Evolutionary conservation across 257 asterid genomes (phyloP), one percentile per base, ranked within the genome.

Genomic region (Buddleja alternifolia): DNA sequence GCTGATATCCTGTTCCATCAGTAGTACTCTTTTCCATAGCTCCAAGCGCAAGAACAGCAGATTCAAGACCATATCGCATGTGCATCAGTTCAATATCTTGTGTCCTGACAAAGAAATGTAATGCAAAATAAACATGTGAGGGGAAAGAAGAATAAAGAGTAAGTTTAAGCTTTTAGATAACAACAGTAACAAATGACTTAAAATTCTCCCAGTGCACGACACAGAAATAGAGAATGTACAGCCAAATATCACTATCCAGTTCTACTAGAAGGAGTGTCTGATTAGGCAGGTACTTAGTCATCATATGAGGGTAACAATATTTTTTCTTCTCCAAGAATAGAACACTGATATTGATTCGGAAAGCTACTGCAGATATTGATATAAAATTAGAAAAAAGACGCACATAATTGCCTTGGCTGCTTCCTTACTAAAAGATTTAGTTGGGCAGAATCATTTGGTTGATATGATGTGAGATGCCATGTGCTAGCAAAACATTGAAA

Each of bases 1-100:
- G 81, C 63, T 75, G 81, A 60, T 80, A 81, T 75, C 73, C 82
- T 39, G 71, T 72, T 74, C 87, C 89, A 75, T 81, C 90, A 73
- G 80, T 32, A 41, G 75, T 73, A 74, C 84, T 82, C 75, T 71
- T 83, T 67, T 85, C 98, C 97, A 93, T 86, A 51, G 83, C 77
- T 78, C 90, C 97, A 71, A 93, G 78, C 0, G 95, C 95, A 72
- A 88, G 84, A 80, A 93, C 80, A 71, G 96, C 88, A 79, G 93
- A 84, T 76, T 88, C 97, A 80, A 93, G 85, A 80, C 97, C 95
- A 84, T 90, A 93, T 67, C 99, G 89, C 96, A 93, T 88, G 88
- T 88, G 96, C 84, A 93, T 81, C 78, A 93, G 95, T 76, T 90
- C 99, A 61, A 90, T 77, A 85, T 93, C 99, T 84, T 93, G 95